These are phyloP conservation scores for Sporopachydermia quercuum DNA, from an alignment of 805 yeast species.

Conservation along the genomic window DNA sequence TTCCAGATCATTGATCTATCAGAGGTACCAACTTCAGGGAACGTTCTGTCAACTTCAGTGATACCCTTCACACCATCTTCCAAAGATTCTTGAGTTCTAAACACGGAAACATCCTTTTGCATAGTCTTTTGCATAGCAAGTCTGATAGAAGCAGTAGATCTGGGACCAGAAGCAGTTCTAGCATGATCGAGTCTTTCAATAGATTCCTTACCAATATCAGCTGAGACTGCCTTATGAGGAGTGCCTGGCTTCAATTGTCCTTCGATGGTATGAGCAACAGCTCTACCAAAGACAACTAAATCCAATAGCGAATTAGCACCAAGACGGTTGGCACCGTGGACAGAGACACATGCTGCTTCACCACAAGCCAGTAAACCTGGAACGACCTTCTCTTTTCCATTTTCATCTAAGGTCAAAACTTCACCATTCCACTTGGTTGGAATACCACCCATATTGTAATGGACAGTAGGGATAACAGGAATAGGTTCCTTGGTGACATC, in stretches of 20 bases:
- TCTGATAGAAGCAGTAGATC: conserved; percentile 79
- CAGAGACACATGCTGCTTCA: conserved; percentile 98
- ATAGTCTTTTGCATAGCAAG: conserved; percentile 85
- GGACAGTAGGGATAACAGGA: conserved; percentile 96
- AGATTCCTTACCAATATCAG: conserved; percentile 79
- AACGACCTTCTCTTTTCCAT: conserved; percentile 80
- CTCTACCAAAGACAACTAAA: conserved; percentile 96
- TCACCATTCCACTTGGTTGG: conserved; percentile 98
- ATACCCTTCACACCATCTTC: conserved; percentile 84
- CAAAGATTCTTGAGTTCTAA: conserved; percentile 83
- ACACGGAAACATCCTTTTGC: conserved; percentile 96
- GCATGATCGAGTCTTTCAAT: conserved; percentile 79
- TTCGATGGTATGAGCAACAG: conserved; percentile 84
- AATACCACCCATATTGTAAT: conserved; percentile 99
- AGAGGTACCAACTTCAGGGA: conserved; percentile 66
- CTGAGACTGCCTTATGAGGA: conserved; percentile 71
- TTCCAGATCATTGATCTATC: conserved; percentile 99
- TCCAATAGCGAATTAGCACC: conserved; percentile 97
- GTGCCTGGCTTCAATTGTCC: conserved; percentile 78
- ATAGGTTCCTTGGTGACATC: conserved; percentile 99
- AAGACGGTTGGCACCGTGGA: conserved; percentile 97
- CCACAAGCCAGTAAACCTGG: conserved; percentile 96
- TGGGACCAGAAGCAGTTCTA: conserved; percentile 74
- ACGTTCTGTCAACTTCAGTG: conserved; percentile 56
- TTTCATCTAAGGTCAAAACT: conserved; percentile 65